phyloP scores from a whole-genome alignment of 1,139 yeast species.

The Suzukiozyma palmioleophila region DNA sequence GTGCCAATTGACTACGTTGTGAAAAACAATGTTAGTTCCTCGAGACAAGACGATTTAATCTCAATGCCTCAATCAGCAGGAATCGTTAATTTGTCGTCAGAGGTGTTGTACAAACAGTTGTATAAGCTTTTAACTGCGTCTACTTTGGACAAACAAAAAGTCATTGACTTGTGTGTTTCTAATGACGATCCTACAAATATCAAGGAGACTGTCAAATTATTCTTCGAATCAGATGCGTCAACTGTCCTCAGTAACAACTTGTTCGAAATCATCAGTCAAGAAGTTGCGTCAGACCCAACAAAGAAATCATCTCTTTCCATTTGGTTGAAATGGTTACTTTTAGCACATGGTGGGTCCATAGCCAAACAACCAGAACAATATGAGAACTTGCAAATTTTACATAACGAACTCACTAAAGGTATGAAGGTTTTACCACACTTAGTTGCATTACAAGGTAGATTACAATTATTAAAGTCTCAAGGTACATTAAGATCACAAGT shows the following conservation, averaged over 20 bases:
- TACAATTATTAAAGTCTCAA: constrained; percentile 38
- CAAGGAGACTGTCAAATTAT: constrained; percentile 27
- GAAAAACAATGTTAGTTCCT: constrained; percentile 1
- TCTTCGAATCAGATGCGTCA: constrained; percentile 15
- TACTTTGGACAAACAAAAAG: constrained; percentile 8
- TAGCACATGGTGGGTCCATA: constrained; percentile 41
- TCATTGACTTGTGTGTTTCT: constrained; percentile 29
- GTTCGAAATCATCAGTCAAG: constrained; percentile 30
- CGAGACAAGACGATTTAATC: constrained; percentile 5
- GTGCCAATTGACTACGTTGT: constrained; percentile 16
- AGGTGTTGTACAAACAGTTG: constrained; percentile 22
- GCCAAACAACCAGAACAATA: constrained; percentile 27
- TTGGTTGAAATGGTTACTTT: constrained; percentile 50
- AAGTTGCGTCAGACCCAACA: constrained; percentile 32
- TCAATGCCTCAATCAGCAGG: constrained; percentile 8
- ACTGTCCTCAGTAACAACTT: constrained; percentile 20
- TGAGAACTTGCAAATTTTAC: constrained; percentile 29
- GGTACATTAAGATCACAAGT: constrained; percentile 29
- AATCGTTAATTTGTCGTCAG: constrained; percentile 18
- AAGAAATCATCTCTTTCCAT: constrained; percentile 27
- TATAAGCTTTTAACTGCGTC: constrained; percentile 9
- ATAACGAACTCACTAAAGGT: constrained; percentile 24
- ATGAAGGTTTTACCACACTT: constrained; percentile 35
- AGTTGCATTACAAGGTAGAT: constrained; percentile 41
- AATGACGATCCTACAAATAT: constrained; percentile 31